These are phyloP conservation scores for Pichia sp. DNA, from an alignment of 1,139 yeast species.

Conservation along the genomic window DNA sequence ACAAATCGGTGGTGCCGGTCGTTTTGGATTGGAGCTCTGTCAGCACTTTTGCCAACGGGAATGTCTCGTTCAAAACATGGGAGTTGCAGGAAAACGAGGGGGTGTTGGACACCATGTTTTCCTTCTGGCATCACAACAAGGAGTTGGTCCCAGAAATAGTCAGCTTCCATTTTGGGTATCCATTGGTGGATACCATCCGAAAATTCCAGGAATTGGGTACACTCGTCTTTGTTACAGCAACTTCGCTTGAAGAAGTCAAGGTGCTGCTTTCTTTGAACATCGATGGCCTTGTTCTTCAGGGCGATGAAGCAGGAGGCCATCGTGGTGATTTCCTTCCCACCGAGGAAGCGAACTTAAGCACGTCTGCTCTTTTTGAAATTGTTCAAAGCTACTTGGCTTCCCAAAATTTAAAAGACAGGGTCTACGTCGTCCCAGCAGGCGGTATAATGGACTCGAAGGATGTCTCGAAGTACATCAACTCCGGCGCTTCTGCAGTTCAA, in stretches of 20 bases:
- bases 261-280: neutral
- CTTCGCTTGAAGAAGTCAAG: neutral
- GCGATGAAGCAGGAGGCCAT: constrained; percentile 3
- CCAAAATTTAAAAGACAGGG: neutral
- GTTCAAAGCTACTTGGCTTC: neutral
- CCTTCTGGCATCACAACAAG: neutral
- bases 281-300: neutral
- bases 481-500: neutral
- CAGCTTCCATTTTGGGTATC: constrained; percentile 2
- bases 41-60: neutral
- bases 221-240: neutral
- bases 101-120: neutral
- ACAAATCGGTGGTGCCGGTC: neutral
- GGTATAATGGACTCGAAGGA: constrained; percentile 1
- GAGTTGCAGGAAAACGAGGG: neutral
- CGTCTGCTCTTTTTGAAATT: neutral
- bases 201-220: neutral
- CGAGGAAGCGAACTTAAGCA: neutral
- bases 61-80: constrained; percentile 1
- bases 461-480: neutral
- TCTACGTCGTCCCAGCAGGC: neutral
- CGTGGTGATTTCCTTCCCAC: neutral
- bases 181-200: neutral
- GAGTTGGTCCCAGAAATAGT: neutral
- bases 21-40: neutral